Evolutionary conservation across 177 flowering plant species (phyloP), one percentile per base, ranked within the genome.

Genomic region (Vitis hybrid): DNA sequence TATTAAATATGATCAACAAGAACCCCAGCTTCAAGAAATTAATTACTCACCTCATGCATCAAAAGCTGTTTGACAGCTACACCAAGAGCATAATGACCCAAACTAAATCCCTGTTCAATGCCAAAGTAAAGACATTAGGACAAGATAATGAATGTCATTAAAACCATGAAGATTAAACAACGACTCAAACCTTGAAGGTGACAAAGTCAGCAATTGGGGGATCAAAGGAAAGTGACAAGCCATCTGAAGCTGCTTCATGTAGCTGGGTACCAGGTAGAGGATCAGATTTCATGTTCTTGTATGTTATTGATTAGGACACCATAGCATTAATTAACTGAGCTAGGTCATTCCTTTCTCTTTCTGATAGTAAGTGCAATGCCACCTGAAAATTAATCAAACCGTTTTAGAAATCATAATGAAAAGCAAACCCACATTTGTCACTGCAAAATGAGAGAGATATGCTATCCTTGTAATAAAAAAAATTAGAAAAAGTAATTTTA

Each of bases 241-340:
- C 78, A 68, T 90, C 93, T 52, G 62, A 17, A 68, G 76, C 64
- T 67, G 72, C 81, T 74, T 87, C 93, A 66, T 82, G 74, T 71
- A 72, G 79, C 51, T 48, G 76, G 63, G 62, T 80, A 72, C 69
- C 65, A 48, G 81, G 66, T 65, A 62, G 75, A 66, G 79, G 67
- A 70, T 83, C 86, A 51, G 79, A 48, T 78, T 88, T 91, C 68
- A 70, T 66, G 73, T 78, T 85, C 86, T 89, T 93, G 74, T 91
- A 93, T 19, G 97, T 86, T 64, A 92, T 64, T 12, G 91, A 82
- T 83, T 90, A 92, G 7, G 94, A 85, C 40, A 88, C 88, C 99
- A 96, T 93, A 10, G 77, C 81, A 77, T 80, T 83, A 62, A 96
- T 91, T 70, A 96, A 75, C 68, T 91, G 86, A 76, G 73, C 75